These are phyloP conservation scores for Neurospora sp. DNA, from an alignment of 495 filamentous ascomycete species.

Conservation along the genomic window DNA sequence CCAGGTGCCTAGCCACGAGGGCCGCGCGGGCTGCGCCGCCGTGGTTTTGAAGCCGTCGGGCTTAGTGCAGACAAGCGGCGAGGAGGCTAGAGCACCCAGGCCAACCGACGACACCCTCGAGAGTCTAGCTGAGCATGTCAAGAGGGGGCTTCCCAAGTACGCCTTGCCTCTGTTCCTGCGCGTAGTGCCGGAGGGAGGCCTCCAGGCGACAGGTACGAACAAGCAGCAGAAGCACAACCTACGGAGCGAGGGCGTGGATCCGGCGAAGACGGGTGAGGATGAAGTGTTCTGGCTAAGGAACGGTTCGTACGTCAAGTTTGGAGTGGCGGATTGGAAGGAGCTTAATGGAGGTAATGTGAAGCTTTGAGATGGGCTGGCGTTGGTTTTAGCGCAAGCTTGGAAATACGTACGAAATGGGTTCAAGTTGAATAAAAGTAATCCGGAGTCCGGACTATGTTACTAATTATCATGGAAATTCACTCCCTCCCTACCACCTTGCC, in stretches of 20 bases:
- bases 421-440: neutral
- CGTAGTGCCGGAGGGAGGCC: slow-evolving; percentile 38
- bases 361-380: slow-evolving; percentile 36
- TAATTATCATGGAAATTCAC: neutral
- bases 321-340: slow-evolving; percentile 53
- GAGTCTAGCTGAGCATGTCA: slow-evolving; percentile 50
- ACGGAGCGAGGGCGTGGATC: slow-evolving; percentile 65
- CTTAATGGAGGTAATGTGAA: slow-evolving; percentile 60
- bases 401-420: neutral
- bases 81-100: slow-evolving; percentile 1
- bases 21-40: slow-evolving; percentile 75
- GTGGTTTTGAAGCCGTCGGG: slow-evolving; percentile 40
- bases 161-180: slow-evolving; percentile 73
- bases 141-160: slow-evolving; percentile 54
- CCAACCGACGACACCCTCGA: slow-evolving; percentile 36
- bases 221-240: slow-evolving; percentile 76
- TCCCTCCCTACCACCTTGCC: neutral
- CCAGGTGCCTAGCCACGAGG: slow-evolving; percentile 71
- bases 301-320: slow-evolving; percentile 59
- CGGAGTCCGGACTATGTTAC: neutral
- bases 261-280: slow-evolving; percentile 45
- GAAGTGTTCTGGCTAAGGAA: slow-evolving; percentile 57
- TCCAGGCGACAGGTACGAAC: slow-evolving; percentile 70
- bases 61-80: slow-evolving; percentile 18
- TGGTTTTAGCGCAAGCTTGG: neutral